Evolutionary conservation across 192 early-diverging fungal species (phyloP), one percentile per base, ranked within the genome.

Genomic region (Paraglomus brasilianum): DNA sequence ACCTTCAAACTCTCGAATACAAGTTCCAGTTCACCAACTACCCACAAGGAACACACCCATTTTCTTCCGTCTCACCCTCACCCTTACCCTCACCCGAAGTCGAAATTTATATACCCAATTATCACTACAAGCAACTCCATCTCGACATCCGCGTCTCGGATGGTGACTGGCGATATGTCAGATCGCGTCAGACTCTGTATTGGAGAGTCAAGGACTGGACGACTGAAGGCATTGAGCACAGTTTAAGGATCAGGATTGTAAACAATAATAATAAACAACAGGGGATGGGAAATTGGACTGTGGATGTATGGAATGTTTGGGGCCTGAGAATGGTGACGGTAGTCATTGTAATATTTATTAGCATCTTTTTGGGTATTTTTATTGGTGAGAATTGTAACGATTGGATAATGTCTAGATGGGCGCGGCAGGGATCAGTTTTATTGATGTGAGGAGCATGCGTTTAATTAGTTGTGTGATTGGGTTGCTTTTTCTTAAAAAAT

Each of bases 81-180:
- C n/a, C 57, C 64, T 68, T 70, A 58, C 57, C 43, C n/a, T 30
- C 44, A 39, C 71, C 65, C 24, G 76, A 82, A 5, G 87, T 88
- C 0, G 91, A 92, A 71, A 81, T 93, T 1, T 92, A 84, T 75
- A 75, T 93, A 9, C 92, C 92, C 5, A 77, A 73, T 36, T 93
- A 85, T 70, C 92, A 93, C 71, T 93, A 87, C 70, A 76, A 78
- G 7, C 65, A 74, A 1, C 61, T 66, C 10, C 15, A 45, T 2
- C 39, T 91, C 42, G 77, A 84, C 48, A 86, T 93, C 19, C 57
- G 68, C 36, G 86, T 86, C 4, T 83, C 83, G 5, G 87, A 89
- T 69, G 92, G 92, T 0, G 81, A 85, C 48, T 92, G 88, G 85
- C 74, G 80, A 47, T 92, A 92, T 69, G 76, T 90, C 46, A 80